Evolutionary conservation across 78 protist genomes (phyloP).

Genomic region (Dictyostelium discoideum): DNA sequence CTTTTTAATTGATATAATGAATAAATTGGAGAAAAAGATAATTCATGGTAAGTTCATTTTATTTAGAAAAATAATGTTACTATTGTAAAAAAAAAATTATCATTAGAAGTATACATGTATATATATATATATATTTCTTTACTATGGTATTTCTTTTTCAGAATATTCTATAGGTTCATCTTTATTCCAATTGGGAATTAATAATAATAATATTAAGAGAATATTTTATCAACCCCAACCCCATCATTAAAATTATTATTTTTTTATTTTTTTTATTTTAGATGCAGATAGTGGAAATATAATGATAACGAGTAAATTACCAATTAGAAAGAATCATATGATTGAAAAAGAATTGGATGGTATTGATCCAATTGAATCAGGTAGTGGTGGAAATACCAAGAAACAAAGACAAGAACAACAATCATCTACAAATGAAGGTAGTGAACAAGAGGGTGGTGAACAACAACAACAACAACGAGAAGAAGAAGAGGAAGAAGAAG

Average conservation of each 20-base stretch:
- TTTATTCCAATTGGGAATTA: too few species aligned
- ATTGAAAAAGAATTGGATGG: neutral
- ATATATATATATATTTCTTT: too few species aligned
- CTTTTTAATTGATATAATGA: conserved; percentile 78
- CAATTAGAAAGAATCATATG: neutral
- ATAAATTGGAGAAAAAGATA: conserved; percentile 64
- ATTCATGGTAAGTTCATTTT: conserved; percentile 8
- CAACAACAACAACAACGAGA: too few species aligned
- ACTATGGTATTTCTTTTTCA: too few species aligned
- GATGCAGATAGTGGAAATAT: neutral
- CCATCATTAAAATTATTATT: neutral
- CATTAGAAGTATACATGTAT: too few species aligned
- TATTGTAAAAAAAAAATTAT: too few species aligned
- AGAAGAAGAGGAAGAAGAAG: neutral
- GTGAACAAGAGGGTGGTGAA: neutral
- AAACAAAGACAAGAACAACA: neutral
- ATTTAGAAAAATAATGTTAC: neutral
- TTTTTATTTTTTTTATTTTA: neutral
- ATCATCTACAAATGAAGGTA: neutral
- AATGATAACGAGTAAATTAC: neutral
- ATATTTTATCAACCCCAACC: neutral
- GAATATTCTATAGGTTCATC: too few species aligned
- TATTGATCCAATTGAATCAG: neutral
- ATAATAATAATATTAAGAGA: neutral
- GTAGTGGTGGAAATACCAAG: neutral